Evolutionary conservation across 129 eudicot genomes (phyloP).

Genomic region (Pittosporum tobira): DNA sequence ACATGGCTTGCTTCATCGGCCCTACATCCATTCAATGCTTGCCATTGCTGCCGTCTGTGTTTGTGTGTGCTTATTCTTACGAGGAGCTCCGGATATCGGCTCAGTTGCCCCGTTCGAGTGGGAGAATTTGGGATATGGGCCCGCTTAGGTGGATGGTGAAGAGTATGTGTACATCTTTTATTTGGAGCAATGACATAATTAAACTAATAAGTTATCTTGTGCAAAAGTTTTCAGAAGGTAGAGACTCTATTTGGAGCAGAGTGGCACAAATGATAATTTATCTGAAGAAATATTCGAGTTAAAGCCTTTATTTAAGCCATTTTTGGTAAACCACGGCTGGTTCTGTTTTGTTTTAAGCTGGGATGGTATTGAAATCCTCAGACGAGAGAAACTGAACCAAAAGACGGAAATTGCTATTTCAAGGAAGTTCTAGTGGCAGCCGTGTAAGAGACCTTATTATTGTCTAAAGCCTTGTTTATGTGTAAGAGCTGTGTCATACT

Average conservation of each 20-base stretch:
- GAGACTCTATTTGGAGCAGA: neutral
- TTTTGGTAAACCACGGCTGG: neutral
- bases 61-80: conserved; percentile 67
- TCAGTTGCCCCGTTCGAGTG: conserved; percentile 52
- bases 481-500: neutral
- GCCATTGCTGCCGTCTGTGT: conserved; percentile 94
- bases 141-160: conserved; percentile 20
- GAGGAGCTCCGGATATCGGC: conserved; percentile 66
- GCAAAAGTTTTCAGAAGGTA: neutral
- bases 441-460: conserved; percentile 5
- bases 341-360: neutral
- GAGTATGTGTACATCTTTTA: neutral
- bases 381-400: neutral
- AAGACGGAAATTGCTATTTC: neutral
- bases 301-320: neutral
- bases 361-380: neutral
- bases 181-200: neutral
- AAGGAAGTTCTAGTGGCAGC: neutral
- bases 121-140: conserved; percentile 63
- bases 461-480: neutral
- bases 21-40: conserved; percentile 84
- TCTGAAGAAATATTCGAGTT: too few species aligned
- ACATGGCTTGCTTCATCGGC: conserved; percentile 63
- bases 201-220: neutral
- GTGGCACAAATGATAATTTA: neutral